These are phyloP conservation scores for Geosmithia flava DNA, from an alignment of 2,329 filamentous ascomycete genomes.

Conservation along the genomic window DNA sequence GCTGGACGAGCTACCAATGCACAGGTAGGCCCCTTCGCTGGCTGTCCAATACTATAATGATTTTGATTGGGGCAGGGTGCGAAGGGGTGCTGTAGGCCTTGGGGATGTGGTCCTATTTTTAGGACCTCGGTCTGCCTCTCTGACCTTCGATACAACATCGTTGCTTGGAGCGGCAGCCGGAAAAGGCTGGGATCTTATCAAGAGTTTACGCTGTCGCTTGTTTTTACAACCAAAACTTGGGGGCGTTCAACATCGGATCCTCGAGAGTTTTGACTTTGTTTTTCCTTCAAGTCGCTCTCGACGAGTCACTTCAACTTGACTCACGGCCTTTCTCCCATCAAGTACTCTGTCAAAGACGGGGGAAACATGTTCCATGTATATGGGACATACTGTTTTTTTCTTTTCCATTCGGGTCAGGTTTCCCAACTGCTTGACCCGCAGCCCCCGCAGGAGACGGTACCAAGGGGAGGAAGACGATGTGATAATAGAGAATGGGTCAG, in stretches of 20 bases:
- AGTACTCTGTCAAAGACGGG: not conserved
- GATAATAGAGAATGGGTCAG: not conserved
- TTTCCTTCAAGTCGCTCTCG: slow-evolving; percentile 9
- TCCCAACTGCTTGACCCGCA: not conserved
- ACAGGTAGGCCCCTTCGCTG: not conserved
- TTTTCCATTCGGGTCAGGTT: not conserved
- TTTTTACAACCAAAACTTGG: slow-evolving; percentile 80
- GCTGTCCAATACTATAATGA: not conserved
- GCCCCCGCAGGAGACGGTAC: not conserved
- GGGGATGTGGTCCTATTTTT: not conserved
- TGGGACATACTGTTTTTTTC: not conserved
- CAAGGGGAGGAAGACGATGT: not conserved
- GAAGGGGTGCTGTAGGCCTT: not conserved
- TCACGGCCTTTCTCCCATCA: not conserved
- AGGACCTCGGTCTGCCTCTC: slow-evolving; percentile 7
- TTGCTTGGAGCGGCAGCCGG: slow-evolving; percentile 28
- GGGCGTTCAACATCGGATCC: slow-evolving; percentile 67
- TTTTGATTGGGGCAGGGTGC: not conserved
- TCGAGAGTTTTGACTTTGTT: slow-evolving; percentile 47
- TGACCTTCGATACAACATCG: slow-evolving; percentile 63
- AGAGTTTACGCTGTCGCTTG: slow-evolving; percentile 57
- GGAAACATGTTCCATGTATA: not conserved
- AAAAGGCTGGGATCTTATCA: slow-evolving; percentile 50
- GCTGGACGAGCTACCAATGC: slow-evolving; percentile 16
- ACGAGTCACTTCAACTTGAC: slow-evolving; percentile 2